Conservation (phyloP, 169 alveolate species). For the Neospora caninum region DNA sequence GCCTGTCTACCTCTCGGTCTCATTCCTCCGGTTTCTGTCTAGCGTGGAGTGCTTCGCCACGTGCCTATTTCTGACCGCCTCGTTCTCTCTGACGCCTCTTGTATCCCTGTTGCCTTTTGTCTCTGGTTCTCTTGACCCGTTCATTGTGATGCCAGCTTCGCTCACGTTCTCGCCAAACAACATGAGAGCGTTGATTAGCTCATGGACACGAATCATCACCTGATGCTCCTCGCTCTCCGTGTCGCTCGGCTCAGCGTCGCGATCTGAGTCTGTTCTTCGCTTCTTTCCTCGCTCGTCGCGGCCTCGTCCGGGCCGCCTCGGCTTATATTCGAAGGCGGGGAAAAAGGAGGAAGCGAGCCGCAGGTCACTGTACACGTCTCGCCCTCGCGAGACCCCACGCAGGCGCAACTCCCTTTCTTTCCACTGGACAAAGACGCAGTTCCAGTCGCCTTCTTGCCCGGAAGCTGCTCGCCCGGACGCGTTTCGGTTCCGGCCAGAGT, state of each 20-base stretch:
- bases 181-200: slow-evolving; percentile 1
- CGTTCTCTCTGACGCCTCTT: no score
- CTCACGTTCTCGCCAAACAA: neutral
- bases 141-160: neutral
- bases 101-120: no score
- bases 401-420: neutral
- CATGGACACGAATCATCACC: neutral
- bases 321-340: neutral
- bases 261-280: neutral
- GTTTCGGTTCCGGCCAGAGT: neutral
- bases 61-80: neutral
- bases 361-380: slow-evolving; percentile 19
- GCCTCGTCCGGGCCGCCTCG: neutral
- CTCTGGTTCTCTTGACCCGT: neutral
- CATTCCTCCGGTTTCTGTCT: no score
- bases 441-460: neutral
- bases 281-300: neutral
- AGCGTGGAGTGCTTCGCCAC: no score
- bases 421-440: neutral
- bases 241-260: neutral
- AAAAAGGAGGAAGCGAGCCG: neutral
- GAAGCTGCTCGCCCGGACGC: neutral
- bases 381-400: neutral
- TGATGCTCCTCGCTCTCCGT: neutral
- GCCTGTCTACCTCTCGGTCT: no score